Percentiles rank a stretch among this genome's conserved stretches.
phyloP scores from a whole-genome alignment of 1,284 basidiomycete genomes.

The Rhodotorula sp. region DNA sequence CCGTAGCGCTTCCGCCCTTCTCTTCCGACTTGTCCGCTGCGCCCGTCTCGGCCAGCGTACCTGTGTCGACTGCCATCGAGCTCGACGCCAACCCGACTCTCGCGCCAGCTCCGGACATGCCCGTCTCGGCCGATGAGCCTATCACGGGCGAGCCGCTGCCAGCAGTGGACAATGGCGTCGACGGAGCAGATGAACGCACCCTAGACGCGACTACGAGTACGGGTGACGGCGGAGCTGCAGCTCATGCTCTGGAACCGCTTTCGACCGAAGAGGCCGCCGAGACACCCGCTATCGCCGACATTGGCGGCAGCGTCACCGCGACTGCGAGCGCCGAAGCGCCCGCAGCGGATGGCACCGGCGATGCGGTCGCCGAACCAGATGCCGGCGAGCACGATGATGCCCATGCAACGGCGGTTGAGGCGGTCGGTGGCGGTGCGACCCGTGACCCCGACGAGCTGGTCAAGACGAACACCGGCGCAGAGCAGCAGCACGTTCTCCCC shows the following conservation, averaged over 20 bases:
- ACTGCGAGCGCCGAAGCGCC: background rate
- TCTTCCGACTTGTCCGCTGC: background rate
- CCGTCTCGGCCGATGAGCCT: background rate
- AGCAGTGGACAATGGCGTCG: background rate
- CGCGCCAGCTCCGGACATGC: background rate
- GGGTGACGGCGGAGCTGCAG: constrained; percentile 14
- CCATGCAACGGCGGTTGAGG: no score
- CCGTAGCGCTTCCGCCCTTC: background rate
- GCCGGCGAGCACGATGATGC: no score
- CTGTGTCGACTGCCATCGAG: background rate
- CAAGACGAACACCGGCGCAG: no score
- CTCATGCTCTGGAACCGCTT: background rate
- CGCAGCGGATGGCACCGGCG: no score
- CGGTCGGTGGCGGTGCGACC: background rate
- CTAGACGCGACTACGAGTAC: background rate
- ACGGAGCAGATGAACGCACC: background rate
- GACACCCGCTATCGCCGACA: background rate
- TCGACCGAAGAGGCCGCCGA: background rate
- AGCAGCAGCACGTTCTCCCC: no score
- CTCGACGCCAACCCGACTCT: background rate
- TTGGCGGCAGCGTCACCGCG: no score
- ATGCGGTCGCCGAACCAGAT: no score
- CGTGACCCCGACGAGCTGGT: background rate
- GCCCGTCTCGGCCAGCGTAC: background rate
- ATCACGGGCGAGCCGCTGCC: background rate